A percentile compares a stretch with the other conserved stretches of the same genome.
These are phyloP conservation scores for Dalbergia cultrata DNA, from an alignment of 306 rosid genomes.

Conservation along the genomic window DNA sequence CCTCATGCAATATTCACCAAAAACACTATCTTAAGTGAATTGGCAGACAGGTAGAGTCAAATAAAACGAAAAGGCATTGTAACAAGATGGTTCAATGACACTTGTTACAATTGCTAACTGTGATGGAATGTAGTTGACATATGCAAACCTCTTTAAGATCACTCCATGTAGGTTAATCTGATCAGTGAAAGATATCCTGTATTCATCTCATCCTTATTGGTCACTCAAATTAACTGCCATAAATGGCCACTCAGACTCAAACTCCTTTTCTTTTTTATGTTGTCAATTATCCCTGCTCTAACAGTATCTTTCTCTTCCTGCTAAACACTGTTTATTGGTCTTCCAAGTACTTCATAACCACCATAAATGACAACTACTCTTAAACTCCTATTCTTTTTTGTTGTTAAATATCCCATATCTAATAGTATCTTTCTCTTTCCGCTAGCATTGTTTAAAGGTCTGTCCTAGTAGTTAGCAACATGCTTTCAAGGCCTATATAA, in stretches of 20 bases:
- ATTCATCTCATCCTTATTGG: background rate
- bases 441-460: background rate
- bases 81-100: background rate
- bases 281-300: no score
- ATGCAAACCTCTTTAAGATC: background rate
- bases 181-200: constrained; percentile 10
- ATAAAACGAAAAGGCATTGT: background rate
- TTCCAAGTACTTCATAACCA: no score
- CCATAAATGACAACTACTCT: no score
- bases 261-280: background rate
- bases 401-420: constrained; percentile 16
- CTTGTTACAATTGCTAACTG: constrained; percentile 12
- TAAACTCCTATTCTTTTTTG: background rate
- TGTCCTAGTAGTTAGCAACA: background rate
- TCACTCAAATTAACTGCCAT: background rate
- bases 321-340: no score
- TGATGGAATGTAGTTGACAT: background rate
- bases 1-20: no score
- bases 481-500: constrained; percentile 26
- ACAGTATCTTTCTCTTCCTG: no score
- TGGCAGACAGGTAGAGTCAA: background rate
- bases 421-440: background rate
- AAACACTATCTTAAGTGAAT: background rate
- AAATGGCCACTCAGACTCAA: constrained; percentile 18
- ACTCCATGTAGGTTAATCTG: background rate